Conservation (phyloP, 2,329 filamentous ascomycete genomes). For the Neobulgaria alba region DNA sequence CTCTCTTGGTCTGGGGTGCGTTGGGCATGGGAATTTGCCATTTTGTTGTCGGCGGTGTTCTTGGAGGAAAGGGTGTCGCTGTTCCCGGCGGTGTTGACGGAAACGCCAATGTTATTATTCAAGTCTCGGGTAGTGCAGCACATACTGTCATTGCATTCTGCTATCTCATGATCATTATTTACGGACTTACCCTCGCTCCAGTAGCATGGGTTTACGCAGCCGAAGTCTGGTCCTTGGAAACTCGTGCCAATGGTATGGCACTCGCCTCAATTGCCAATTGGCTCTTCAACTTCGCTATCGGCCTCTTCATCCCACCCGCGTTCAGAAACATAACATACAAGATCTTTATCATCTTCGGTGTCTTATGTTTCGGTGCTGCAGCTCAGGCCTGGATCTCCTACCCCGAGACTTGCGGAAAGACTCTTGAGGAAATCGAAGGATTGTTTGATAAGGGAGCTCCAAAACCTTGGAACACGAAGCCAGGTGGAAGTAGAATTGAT, state of each 20-base stretch:
- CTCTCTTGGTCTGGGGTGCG: slow-evolving; percentile 35
- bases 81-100: slow-evolving; percentile 37
- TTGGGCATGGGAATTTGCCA: slow-evolving; percentile 34
- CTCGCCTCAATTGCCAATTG: slow-evolving; percentile 47
- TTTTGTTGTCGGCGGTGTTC: slow-evolving; percentile 37
- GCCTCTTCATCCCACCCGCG: slow-evolving; percentile 48
- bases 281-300: slow-evolving; percentile 52
- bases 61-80: slow-evolving; percentile 32
- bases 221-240: slow-evolving; percentile 55
- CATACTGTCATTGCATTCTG: slow-evolving; percentile 57
- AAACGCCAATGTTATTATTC: slow-evolving; percentile 42
- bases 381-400: slow-evolving; percentile 24
- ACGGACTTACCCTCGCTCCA: slow-evolving; percentile 53
- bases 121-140: slow-evolving; percentile 42
- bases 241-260: slow-evolving; percentile 49
- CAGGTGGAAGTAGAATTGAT: slow-evolving; percentile 13
- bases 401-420: slow-evolving; percentile 29
- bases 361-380: slow-evolving; percentile 37
- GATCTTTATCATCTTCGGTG: slow-evolving; percentile 42
- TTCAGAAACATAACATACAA: slow-evolving; percentile 50
- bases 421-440: slow-evolving; percentile 29
- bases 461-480: slow-evolving; percentile 18
- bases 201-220: slow-evolving; percentile 58
- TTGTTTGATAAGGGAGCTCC: slow-evolving; percentile 21
- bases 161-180: slow-evolving; percentile 55